Percentiles rank a stretch among this genome's conserved stretches.
Evolutionary conservation across 306 rosid genomes (phyloP).

Genomic region (Cucurbita ficifolia): DNA sequence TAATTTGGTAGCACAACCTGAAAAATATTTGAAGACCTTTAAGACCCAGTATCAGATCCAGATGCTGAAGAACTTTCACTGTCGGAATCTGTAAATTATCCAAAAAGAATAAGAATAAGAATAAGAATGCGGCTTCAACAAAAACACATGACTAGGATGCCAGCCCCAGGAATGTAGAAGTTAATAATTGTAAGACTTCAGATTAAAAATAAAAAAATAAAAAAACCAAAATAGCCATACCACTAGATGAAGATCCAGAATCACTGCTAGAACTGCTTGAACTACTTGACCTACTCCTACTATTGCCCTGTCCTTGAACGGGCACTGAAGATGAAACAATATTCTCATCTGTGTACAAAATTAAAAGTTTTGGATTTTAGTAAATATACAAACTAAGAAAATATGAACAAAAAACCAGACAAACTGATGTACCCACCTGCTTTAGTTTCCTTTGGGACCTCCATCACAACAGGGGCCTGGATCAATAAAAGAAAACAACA

Average conservation of each 20-base stretch:
- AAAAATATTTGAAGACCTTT: conserved; percentile 31
- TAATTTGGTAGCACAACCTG: conserved; percentile 2
- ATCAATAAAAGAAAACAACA: conserved; percentile 12
- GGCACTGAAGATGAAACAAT: conserved; percentile 35
- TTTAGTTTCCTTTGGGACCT: conserved; percentile 31
- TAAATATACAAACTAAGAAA: background rate
- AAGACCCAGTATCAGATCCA: conserved; percentile 78
- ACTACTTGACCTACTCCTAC: conserved; percentile 87
- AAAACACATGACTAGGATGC: conserved; percentile 1
- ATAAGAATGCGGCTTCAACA: conserved; percentile 7
- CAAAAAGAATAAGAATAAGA: conserved; percentile 6
- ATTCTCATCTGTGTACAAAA: conserved; percentile 33
- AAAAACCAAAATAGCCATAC: conserved; percentile 21
- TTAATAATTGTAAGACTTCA: background rate
- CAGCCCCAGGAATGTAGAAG: background rate
- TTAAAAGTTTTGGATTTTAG: background rate
- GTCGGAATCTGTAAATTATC: conserved; percentile 60
- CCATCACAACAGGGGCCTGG: conserved; percentile 27
- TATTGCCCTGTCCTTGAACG: conserved; percentile 38
- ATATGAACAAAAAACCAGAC: background rate
- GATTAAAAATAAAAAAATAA: background rate
- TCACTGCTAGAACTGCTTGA: conserved; percentile 93
- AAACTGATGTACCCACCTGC: conserved; percentile 29
- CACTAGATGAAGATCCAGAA: conserved; percentile 93
- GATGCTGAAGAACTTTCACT: conserved; percentile 91